phyloP scores from a whole-genome alignment of 2,329 filamentous ascomycete species.

The Fusarium denticulatum region DNA sequence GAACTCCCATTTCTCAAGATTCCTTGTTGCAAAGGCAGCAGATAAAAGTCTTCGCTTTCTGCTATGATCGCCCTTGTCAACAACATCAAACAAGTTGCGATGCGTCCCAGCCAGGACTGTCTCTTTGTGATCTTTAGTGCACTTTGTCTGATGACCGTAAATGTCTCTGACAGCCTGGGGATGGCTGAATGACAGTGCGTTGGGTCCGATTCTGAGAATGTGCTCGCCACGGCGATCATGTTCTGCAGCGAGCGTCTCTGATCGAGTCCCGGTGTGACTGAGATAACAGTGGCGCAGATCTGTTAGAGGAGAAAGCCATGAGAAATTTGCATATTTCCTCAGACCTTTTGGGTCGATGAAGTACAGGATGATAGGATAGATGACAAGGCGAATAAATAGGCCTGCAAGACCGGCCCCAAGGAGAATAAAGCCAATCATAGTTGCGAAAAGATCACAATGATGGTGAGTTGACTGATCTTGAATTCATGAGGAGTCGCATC shows the following conservation, averaged over 20 bases:
- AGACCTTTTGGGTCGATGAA: slow-evolving; percentile 50
- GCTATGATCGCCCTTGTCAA: slow-evolving; percentile 62
- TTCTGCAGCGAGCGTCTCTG: slow-evolving; percentile 57
- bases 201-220: slow-evolving; percentile 43
- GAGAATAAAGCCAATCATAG: slow-evolving; percentile 6
- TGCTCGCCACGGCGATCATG: slow-evolving; percentile 52
- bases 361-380: slow-evolving; percentile 30
- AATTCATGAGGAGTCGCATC: background rate
- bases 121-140: slow-evolving; percentile 60
- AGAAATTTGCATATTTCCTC: slow-evolving; percentile 32
- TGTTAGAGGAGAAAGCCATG: slow-evolving; percentile 33
- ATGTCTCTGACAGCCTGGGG: slow-evolving; percentile 47
- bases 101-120: slow-evolving; percentile 56
- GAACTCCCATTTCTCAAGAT: slow-evolving; percentile 64
- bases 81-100: slow-evolving; percentile 61
- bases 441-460: fast-evolving
- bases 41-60: slow-evolving; percentile 61
- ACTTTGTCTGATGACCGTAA: slow-evolving; percentile 58
- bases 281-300: slow-evolving; percentile 34
- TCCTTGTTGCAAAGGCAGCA: slow-evolving; percentile 62
- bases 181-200: slow-evolving; percentile 39
- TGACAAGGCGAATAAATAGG: slow-evolving; percentile 19
- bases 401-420: slow-evolving; percentile 1
- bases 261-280: slow-evolving; percentile 49
- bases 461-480: background rate